Percentiles rank a stretch among this genome's conserved stretches.
Conservation (phyloP, 2,329 filamentous ascomycete species). For the Phaeophleospora eucalypticola region DNA sequence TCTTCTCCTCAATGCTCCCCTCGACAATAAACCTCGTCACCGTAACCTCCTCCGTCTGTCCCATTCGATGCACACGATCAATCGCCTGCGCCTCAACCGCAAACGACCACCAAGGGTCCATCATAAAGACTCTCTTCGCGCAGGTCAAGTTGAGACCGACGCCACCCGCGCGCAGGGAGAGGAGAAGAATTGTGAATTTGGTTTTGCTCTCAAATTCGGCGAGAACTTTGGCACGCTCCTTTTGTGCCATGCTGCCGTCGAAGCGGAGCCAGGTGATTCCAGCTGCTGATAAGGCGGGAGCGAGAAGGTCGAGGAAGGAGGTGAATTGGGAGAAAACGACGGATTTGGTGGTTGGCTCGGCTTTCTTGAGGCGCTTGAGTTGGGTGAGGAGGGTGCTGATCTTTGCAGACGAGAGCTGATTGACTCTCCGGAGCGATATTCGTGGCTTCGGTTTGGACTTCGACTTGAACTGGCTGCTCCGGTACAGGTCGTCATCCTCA, state of each 20-base stretch:
- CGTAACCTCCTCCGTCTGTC: slow-evolving; percentile 78
- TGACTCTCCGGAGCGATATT: slow-evolving; percentile 59
- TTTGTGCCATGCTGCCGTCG: slow-evolving; percentile 86
- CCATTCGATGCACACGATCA: slow-evolving; percentile 95
- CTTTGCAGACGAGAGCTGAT: slow-evolving; percentile 77
- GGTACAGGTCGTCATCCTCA: slow-evolving; percentile 35
- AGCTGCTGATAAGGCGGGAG: slow-evolving; percentile 67
- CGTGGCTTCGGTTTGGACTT: slow-evolving; percentile 26
- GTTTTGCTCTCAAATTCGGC: slow-evolving; percentile 57
- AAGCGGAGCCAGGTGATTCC: slow-evolving; percentile 80
- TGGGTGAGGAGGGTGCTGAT: slow-evolving; percentile 74
- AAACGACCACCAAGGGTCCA: slow-evolving; percentile 99
- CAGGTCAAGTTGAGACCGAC: slow-evolving; percentile 90
- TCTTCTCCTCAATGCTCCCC: slow-evolving; percentile 89
- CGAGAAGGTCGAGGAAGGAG: slow-evolving; percentile 87
- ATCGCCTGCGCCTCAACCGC: slow-evolving; percentile 96
- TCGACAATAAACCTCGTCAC: slow-evolving; percentile 87
- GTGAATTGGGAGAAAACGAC: slow-evolving; percentile 98
- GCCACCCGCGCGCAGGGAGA: slow-evolving; percentile 84
- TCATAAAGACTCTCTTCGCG: slow-evolving; percentile 91
- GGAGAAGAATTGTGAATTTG: slow-evolving; percentile 69
- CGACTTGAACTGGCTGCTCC: slow-evolving; percentile 31
- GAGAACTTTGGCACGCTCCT: slow-evolving; percentile 73
- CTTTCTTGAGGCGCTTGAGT: slow-evolving; percentile 63
- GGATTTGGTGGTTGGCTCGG: slow-evolving; percentile 65